Base-by-base conservation (phyloP, 306 rosid species). In the Acacia confusa region DNA sequence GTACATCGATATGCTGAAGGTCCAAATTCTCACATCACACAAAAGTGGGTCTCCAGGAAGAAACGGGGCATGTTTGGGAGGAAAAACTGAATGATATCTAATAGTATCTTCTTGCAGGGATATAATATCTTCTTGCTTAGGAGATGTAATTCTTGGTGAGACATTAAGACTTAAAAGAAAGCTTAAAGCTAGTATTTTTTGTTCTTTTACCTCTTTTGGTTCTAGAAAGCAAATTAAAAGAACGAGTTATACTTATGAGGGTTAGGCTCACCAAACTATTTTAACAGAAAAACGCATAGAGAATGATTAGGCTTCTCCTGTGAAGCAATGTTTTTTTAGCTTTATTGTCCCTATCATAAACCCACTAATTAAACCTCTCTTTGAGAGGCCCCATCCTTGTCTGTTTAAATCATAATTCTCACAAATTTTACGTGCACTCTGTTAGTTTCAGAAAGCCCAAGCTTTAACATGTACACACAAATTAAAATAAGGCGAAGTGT, bases 401-500 rank as follows among this genome's bases (percentile, higher is more conserved):
- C 36, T 79, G 73, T 64, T 68, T 8, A 34, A 48, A 7, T 38
- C 74, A 28, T 57, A 47, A 0, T 67, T 47, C 52, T 63, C 77
- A 81, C 38, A 45, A 73, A 74, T 55, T 81, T 53, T 52, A 72
- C 72, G 78, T 82, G 38, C 73, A 11, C 55, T 57, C 20, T 19
- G n/a, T 11, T 74, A 32, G 78, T 74, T 32, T 64, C n/a, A 47
- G 57, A 68, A 70, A 70, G 74, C 74, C 20, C 25, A 36, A 36
- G 81, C 75, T 71, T 71, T 65, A 73, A 52, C 70, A 70, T 70
- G 65, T 34, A 47, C 70, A 32, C 48, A 57, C 57, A 75, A 45
- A 58, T 72, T 73, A 60, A 68, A 78, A 75, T 64, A 83, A 67
- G 76, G 74, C 22, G 7, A 48, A 25, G 41, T 73, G 91, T 83